phyloP scores from a whole-genome alignment of 768 basidiomycete species.

The Hygrophoropsis aurantiaca region DNA sequence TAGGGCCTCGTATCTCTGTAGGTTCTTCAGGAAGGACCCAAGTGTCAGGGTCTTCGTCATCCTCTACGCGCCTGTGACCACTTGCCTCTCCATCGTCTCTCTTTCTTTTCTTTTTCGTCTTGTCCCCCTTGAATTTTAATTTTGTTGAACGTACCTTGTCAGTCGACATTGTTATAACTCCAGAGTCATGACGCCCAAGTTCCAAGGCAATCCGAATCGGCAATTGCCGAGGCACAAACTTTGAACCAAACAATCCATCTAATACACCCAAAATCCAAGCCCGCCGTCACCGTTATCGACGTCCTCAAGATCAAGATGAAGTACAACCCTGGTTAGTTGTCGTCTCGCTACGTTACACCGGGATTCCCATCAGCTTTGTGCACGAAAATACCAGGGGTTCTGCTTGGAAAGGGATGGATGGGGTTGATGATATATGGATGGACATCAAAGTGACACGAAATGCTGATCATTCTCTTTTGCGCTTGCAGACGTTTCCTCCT shows the following conservation, averaged over 20 bases:
- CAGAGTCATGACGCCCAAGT: not conserved
- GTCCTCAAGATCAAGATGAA: conserved; percentile 77
- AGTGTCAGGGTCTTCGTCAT: conserved; percentile 67
- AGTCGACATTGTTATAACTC: conserved; percentile 26
- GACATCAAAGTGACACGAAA: conserved; percentile 14
- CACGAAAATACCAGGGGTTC: conserved; percentile 27
- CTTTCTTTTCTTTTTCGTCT: conserved; percentile 79
- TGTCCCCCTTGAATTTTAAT: conserved; percentile 89
- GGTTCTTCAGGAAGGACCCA: conserved; percentile 78
- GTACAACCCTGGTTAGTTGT: conserved; percentile 75
- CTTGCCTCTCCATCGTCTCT: conserved; percentile 51
- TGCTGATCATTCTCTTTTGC: conserved; percentile 31
- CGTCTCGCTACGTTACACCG: conserved; percentile 15
- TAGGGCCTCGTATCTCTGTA: conserved; percentile 81
- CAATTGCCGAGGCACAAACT: conserved; percentile 22
- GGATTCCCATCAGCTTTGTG: conserved; percentile 17
- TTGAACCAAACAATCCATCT: conserved; percentile 37
- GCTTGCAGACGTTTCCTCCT: conserved; percentile 77
- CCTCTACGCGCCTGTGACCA: conserved; percentile 49
- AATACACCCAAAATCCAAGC: conserved; percentile 18
- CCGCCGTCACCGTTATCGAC: conserved; percentile 50
- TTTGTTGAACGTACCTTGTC: conserved; percentile 67
- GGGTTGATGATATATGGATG: conserved; percentile 36
- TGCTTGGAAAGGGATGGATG: conserved; percentile 55
- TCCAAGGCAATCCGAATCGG: conserved; percentile 13